These are phyloP conservation scores for Lolium rigidum DNA, from an alignment of 176 grass and related monocot genomes.

Conservation along the genomic window DNA sequence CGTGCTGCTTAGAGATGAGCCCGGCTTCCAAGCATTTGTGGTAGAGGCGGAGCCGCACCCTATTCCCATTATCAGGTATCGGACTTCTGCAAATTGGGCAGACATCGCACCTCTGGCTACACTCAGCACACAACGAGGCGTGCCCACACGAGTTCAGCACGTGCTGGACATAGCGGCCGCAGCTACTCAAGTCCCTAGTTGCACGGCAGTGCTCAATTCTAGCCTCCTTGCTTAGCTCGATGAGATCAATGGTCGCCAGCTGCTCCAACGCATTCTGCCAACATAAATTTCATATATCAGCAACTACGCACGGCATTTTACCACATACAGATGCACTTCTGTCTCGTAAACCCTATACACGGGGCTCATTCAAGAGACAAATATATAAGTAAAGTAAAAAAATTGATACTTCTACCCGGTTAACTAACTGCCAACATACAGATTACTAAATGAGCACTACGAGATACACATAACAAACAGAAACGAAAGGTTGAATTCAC, in stretches of 20 bases:
- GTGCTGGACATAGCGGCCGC: constrained; percentile 77
- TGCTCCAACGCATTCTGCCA: constrained; percentile 92
- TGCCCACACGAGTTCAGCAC: constrained; percentile 89
- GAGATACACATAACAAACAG: background rate
- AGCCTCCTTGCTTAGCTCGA: constrained; percentile 89
- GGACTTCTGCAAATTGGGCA: constrained; percentile 88
- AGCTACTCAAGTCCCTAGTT: constrained; percentile 92
- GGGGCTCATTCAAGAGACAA: background rate
- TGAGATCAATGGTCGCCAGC: constrained; percentile 83
- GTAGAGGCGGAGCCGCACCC: constrained; percentile 70
- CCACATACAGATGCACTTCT: background rate
- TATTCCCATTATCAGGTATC: constrained; percentile 61
- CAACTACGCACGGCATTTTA: constrained; percentile 11
- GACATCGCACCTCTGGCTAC: constrained; percentile 84
- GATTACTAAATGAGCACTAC: background rate
- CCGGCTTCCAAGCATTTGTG: constrained; percentile 83
- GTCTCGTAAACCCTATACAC: constrained; percentile 2
- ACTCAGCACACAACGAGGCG: constrained; percentile 91
- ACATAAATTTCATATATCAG: constrained; percentile 39
- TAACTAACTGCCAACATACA: background rate
- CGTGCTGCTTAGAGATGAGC: constrained; percentile 78
- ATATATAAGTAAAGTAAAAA: no score
- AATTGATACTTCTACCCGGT: background rate
- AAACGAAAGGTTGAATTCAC: background rate
- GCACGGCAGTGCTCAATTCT: constrained; percentile 87